A percentile compares a stretch with the other conserved stretches of the same genome.
Conservation (phyloP, 2,329 filamentous ascomycete species). For the Calonectria crousiana region DNA sequence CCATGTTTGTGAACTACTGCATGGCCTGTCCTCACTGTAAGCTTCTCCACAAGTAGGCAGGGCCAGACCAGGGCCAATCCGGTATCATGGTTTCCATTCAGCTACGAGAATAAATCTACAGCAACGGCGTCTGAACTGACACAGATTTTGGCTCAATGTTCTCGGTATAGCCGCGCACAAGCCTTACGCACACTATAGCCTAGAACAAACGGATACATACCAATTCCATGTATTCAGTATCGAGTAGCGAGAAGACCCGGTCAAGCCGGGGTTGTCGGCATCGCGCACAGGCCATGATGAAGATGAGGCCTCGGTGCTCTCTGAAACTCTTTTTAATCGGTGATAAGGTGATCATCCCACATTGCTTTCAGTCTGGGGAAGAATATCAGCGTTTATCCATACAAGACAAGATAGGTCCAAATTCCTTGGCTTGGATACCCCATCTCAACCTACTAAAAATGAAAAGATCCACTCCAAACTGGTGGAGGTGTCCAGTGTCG, state of each 20-base stretch:
- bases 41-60: slow-evolving; percentile 34
- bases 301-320: slow-evolving; percentile 25
- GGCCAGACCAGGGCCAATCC: slow-evolving; percentile 25
- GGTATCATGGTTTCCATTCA: slow-evolving; percentile 14
- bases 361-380: slow-evolving; percentile 39
- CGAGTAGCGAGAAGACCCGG: slow-evolving; percentile 8
- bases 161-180: neutral
- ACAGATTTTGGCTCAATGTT: neutral
- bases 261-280: slow-evolving; percentile 31
- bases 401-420: slow-evolving; percentile 20
- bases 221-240: neutral
- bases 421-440: slow-evolving; percentile 33
- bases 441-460: slow-evolving; percentile 27
- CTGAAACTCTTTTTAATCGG: slow-evolving; percentile 32
- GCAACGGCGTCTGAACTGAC: neutral
- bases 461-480: slow-evolving; percentile 19
- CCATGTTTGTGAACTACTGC: slow-evolving; percentile 37
- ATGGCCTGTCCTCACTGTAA: slow-evolving; percentile 34
- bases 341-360: slow-evolving; percentile 31
- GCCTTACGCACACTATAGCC: neutral
- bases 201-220: neutral
- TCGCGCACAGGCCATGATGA: slow-evolving; percentile 36
- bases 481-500: slow-evolving; percentile 30
- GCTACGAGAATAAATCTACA: slow-evolving; percentile 8
- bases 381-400: slow-evolving; percentile 18